Conservation (phyloP, 495 filamentous ascomycete genomes). For the Collariella sp. region DNA sequence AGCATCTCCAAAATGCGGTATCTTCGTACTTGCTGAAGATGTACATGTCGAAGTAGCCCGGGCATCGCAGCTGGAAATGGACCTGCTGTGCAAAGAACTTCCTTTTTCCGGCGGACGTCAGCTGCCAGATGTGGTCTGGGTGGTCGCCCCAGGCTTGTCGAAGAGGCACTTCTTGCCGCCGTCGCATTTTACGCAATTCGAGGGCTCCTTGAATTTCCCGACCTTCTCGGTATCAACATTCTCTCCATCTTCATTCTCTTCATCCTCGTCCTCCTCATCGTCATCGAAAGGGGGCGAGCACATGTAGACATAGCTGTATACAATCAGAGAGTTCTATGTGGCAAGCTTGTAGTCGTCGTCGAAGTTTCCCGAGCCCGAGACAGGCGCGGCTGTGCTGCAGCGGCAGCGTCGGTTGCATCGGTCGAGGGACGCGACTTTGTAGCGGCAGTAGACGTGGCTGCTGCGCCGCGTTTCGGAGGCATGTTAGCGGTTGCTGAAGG, state of each 20-base stretch:
- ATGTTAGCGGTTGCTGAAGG: background rate
- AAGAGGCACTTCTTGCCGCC: conserved; percentile 33
- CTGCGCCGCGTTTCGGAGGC: conserved; percentile 8
- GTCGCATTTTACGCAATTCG: conserved; percentile 14
- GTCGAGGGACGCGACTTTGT: conserved; percentile 11
- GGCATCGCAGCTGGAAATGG: conserved; percentile 21
- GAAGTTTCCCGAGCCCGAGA: conserved; percentile 36
- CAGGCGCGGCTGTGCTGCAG: conserved; percentile 3
- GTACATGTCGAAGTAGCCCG: conserved; percentile 32
- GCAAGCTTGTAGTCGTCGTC: conserved; percentile 24
- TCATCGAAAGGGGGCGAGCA: conserved; percentile 27
- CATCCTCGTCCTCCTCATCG: conserved; percentile 12
- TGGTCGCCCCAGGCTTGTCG: conserved; percentile 30
- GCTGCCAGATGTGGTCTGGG: conserved; percentile 34
- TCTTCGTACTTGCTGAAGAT: conserved; percentile 30
- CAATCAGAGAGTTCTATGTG: conserved; percentile 20
- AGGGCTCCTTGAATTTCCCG: background rate
- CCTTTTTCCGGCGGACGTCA: conserved; percentile 29
- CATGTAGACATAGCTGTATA: conserved; percentile 27
- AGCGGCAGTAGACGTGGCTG: background rate
- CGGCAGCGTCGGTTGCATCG: background rate
- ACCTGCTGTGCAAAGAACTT: conserved; percentile 19
- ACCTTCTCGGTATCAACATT: conserved; percentile 12
- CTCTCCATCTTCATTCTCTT: conserved; percentile 12
- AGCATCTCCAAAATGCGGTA: conserved; percentile 30